Evolutionary conservation across 2,329 filamentous ascomycete genomes (phyloP).

Genomic region (Scolecobasidium constrictum): DNA sequence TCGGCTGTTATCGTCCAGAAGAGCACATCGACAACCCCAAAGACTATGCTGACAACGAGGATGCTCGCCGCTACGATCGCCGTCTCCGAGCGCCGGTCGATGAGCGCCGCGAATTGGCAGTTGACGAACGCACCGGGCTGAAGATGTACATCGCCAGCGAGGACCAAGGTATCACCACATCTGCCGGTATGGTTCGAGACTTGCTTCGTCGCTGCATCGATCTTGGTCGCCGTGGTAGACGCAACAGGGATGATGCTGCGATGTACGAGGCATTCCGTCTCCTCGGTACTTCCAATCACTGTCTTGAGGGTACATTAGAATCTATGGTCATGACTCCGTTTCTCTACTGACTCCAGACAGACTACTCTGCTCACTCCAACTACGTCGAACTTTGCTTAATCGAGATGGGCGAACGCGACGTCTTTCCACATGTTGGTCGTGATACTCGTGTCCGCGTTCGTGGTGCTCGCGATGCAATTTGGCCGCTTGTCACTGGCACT

Average conservation of each 20-base stretch:
- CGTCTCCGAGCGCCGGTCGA: slow-evolving; percentile 75
- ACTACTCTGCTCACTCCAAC: slow-evolving; percentile 90
- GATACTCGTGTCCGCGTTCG: slow-evolving; percentile 59
- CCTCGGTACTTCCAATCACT: slow-evolving; percentile 80
- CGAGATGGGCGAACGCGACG: slow-evolving; percentile 66
- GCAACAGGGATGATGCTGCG: slow-evolving; percentile 58
- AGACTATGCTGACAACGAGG: slow-evolving; percentile 79
- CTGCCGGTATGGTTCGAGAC: slow-evolving; percentile 62
- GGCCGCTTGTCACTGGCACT: slow-evolving; percentile 78
- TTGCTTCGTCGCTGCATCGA: slow-evolving; percentile 67
- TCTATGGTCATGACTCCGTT: no score
- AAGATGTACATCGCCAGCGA: slow-evolving; percentile 97
- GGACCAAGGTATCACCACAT: slow-evolving; percentile 65
- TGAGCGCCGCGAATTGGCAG: slow-evolving; percentile 63
- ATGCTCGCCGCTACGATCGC: slow-evolving; percentile 71
- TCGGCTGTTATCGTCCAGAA: slow-evolving; percentile 68
- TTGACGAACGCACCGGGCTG: slow-evolving; percentile 56
- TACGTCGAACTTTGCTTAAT: slow-evolving; percentile 82
- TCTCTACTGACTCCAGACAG: no score
- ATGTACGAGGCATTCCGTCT: slow-evolving; percentile 79
- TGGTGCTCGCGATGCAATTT: slow-evolving; percentile 57
- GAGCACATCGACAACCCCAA: slow-evolving; percentile 75
- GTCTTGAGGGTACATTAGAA: slow-evolving; percentile 71
- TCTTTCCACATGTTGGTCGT: slow-evolving; percentile 82
- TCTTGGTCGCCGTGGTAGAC: slow-evolving; percentile 63